These are phyloP conservation scores for Linnemannia elongata DNA, from an alignment of 192 early-diverging fungal genomes.

Conservation along the genomic window DNA sequence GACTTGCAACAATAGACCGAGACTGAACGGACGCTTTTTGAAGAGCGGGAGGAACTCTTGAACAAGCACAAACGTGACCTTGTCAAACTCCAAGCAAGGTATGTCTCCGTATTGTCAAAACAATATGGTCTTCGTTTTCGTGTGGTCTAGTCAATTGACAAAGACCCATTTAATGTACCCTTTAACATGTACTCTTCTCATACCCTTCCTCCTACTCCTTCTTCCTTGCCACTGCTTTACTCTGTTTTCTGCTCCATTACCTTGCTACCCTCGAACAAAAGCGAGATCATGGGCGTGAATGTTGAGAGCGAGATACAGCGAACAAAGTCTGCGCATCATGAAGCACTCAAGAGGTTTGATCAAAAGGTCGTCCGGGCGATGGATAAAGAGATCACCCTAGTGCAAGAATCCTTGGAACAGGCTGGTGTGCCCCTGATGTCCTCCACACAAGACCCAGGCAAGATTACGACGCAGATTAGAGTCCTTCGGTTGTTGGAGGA, in stretches of 20 bases:
- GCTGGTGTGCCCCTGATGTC: conserved; percentile 30
- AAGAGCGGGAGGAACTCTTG: conserved; percentile 26
- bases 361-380: conserved; percentile 24
- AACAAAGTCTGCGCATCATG: conserved; percentile 15
- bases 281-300: conserved; percentile 51
- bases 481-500: conserved; percentile 44
- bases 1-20: conserved; percentile 9
- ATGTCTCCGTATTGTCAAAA: background rate
- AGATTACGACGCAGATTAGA: conserved; percentile 36
- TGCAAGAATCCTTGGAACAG: conserved; percentile 20
- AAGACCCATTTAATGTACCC: background rate
- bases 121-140: background rate
- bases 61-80: conserved; percentile 28
- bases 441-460: conserved; percentile 13
- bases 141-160: background rate
- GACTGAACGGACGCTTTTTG: conserved; percentile 19
- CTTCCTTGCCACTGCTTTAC: background rate
- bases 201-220: background rate
- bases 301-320: background rate
- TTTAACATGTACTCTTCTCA: background rate
- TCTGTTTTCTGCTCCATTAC: background rate
- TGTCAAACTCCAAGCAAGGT: conserved; percentile 50
- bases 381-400: conserved; percentile 23
- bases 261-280: background rate
- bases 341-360: conserved; percentile 37